Base-by-base conservation (phyloP, 2,329 filamentous ascomycete genomes). In the Ceratocystiopsis sp. region DNA sequence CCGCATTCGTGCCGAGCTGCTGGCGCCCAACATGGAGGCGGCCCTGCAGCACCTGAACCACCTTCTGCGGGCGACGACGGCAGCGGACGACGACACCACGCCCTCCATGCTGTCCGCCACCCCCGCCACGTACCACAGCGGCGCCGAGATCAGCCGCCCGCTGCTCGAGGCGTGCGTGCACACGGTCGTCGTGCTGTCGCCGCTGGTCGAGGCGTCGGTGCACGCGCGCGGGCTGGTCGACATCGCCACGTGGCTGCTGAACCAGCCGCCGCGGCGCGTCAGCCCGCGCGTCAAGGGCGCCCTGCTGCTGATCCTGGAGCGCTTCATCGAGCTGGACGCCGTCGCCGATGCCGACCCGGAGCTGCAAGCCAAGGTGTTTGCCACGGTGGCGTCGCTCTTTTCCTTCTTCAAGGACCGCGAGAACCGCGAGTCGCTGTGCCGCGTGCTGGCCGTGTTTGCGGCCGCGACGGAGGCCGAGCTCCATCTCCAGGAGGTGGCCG, bases 371-470 rank as follows among this genome's bases (percentile, higher is more conserved):
- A 68, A 72, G 34, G 73, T 93, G 1, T 93, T 82, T 56, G 67
- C 75, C 38, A 84, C 84, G 0, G 62, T 91, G 11, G 80, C 83
- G 4, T 78, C 83, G 0, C 70, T 96, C 33, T 96, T 94, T 56
- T 83, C 84, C 43, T 94, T 87, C 57, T 89, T 96, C 64, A 84
- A 78, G 52, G 87, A 96, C 57, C 72, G 78, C 37, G 64, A 74
- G 37, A 93, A 85, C 54, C 73, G 91, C 43, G 68, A 78, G 48
- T 69, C 84, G 1, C 63, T 96, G 25, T 82, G 81, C 15, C 69
- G 77, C 38, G 80, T 93, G 4, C 62, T 96, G 9, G 60, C 68
- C 14, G 78, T 80, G 16, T 77, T 94, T 47, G 76, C 84, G 1
- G 39, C 29, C 1, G 62, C 69, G 73, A 74, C 38, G 38, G 19